These are phyloP conservation scores for Meripilus lineatus DNA, from an alignment of 1,284 basidiomycete genomes.

Conservation along the genomic window DNA sequence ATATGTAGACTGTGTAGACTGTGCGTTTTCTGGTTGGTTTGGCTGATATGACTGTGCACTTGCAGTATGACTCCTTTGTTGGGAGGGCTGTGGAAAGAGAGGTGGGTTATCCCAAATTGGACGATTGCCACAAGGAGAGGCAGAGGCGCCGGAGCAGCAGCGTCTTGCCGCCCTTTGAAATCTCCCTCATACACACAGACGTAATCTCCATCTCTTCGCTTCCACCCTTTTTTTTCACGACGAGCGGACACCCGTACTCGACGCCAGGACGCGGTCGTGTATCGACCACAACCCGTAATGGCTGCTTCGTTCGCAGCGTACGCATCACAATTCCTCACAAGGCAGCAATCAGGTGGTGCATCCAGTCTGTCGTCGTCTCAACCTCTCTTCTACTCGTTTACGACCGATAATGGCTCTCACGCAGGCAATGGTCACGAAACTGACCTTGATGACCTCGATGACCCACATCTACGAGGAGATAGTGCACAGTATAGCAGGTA, in stretches of 20 bases:
- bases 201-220: too few relatives aligned
- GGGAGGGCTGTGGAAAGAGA: too few relatives aligned
- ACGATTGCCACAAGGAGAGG: too few relatives aligned
- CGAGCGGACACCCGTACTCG: background rate
- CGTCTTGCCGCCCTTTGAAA: too few relatives aligned
- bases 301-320: constrained; percentile 61
- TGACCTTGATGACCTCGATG: constrained; percentile 65
- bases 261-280: too few relatives aligned
- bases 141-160: too few relatives aligned
- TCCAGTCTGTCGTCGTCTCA: constrained; percentile 55
- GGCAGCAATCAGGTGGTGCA: constrained; percentile 33
- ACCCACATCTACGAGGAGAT: constrained; percentile 56
- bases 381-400: constrained; percentile 79
- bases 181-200: constrained; percentile 2
- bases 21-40: too few relatives aligned
- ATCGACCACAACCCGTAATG: constrained; percentile 28
- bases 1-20: too few relatives aligned
- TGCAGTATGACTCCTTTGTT: too few relatives aligned
- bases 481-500: constrained; percentile 22
- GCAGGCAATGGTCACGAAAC: constrained; percentile 41
- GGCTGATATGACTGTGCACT: too few relatives aligned
- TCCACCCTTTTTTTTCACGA: background rate
- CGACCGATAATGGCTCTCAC: constrained; percentile 64
- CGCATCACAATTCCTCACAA: constrained; percentile 61
- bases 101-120: too few relatives aligned